Evolutionary conservation across 176 grass and related monocot species (phyloP).

Genomic region (Phyllostachys edulis): DNA sequence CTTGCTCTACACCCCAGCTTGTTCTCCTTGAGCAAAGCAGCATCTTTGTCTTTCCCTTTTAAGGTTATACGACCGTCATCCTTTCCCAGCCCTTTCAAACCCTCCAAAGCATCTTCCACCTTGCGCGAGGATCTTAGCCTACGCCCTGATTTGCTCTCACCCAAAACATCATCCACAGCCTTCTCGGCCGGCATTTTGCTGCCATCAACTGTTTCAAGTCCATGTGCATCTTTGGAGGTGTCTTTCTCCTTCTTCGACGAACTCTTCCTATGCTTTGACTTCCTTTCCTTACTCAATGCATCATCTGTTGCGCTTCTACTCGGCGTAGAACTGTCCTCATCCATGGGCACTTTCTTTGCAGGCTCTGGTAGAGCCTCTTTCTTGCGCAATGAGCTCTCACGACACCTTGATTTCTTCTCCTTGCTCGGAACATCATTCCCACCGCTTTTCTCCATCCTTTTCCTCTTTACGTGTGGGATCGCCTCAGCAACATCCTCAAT

Average conservation of each 20-base stretch:
- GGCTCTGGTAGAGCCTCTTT: neutral
- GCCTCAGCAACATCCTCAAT: constrained; percentile 27
- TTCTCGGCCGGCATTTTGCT: constrained; percentile 2
- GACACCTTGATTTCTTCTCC: constrained; percentile 20
- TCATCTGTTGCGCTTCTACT: constrained; percentile 5
- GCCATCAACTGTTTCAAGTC: constrained; percentile 18
- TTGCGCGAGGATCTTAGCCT: constrained; percentile 38
- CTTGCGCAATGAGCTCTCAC: neutral
- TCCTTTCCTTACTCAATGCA: constrained; percentile 15
- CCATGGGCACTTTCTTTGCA: neutral
- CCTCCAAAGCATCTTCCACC: constrained; percentile 31
- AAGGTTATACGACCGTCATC: constrained; percentile 16
- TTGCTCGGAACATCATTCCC: constrained; percentile 30
- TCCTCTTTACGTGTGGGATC: constrained; percentile 9
- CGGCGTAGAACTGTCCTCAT: neutral
- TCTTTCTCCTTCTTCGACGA: constrained; percentile 26
- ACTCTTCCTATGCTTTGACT: constrained; percentile 17
- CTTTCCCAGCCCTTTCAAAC: constrained; percentile 25
- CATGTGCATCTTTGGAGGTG: constrained; percentile 22
- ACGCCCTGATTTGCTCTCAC: constrained; percentile 33
- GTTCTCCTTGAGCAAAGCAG: constrained; percentile 25
- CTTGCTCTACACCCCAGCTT: neutral
- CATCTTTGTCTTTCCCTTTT: constrained; percentile 1
- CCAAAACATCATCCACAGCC: neutral
- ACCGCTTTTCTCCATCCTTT: constrained; percentile 24